Base-by-base conservation (phyloP, 2,329 filamentous ascomycete genomes). In the Apiospora sp. region DNA sequence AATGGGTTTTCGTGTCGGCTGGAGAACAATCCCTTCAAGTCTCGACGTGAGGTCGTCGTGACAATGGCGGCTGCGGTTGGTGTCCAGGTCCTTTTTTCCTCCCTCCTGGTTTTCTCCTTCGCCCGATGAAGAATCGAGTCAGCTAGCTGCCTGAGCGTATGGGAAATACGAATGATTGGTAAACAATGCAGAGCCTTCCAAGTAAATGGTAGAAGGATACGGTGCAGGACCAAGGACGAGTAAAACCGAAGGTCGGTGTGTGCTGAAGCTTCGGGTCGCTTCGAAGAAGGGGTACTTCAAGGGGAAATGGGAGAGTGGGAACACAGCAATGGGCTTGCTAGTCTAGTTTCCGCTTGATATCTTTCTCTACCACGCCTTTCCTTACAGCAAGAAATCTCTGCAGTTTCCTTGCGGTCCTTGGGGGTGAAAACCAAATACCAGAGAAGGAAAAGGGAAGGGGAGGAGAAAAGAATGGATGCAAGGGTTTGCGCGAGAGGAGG, bases 201-300 rank as follows among this genome's bases (percentile, higher is more conserved):
- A 48, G 27, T 24, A 48, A 68, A 46, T 68, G 67, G 44, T 6
- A 46, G 67, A 68, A 68, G 67, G 67, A 41, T 64, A 64, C 34
- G 34, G 58, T 64, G 58, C 58, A 68, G 41, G 41, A 48, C 27
- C 41, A 27, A 68, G 43, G 16, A 68, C 41, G 67, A 24, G 67
- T 68, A 30, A 34, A 68, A 68, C 67, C 41, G 41, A 41, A 48
- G 67, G 67, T 48, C 44, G 67, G 67, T 46, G 41, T 46, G 41
- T 68, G 43, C n/a, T 44, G 67, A 68, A 48, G 41, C 44, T 68
- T 68, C 67, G 67, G 58, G 24, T 68, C 67, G 44, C 41, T 27
- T 68, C 44, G 67, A 68, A 68, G 67, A 46, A 68, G 67, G 67
- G 67, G 67, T 48, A 68, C 41, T 48, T 68, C 67, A 48, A 68